Evolutionary conservation across 169 alveolate genomes (phyloP).

Genomic region (Eimeria falciformis): DNA sequence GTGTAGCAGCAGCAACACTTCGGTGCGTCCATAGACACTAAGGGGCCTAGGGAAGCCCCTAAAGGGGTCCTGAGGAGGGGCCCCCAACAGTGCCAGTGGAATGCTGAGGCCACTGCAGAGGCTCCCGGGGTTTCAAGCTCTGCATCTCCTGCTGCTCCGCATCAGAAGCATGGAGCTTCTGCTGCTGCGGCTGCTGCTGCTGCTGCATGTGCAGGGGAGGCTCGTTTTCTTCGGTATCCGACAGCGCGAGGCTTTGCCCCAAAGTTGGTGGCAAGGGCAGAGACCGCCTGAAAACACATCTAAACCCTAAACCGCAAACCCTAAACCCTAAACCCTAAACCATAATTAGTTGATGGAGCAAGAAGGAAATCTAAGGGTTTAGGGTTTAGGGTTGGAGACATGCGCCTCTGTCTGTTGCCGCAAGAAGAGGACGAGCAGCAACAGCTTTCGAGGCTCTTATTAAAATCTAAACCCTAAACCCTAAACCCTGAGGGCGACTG

Average conservation of each 20-base stretch:
- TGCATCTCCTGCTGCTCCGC: no score
- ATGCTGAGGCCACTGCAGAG: no score
- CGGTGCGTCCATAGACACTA: no score
- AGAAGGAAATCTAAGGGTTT: background rate
- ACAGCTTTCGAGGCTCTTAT: background rate
- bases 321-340: constrained; percentile 11
- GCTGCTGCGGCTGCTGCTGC: constrained; percentile 54
- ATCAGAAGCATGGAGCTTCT: constrained; percentile 7
- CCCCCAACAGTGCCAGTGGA: no score
- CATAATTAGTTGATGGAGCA: background rate
- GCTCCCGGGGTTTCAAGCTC: no score
- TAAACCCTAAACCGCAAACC: constrained; percentile 29
- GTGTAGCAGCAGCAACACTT: no score
- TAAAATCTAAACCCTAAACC: background rate
- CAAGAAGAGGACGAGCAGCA: background rate
- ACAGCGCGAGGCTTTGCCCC: constrained; percentile 9
- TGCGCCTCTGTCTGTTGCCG: no score
- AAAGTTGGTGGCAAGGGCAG: constrained; percentile 22
- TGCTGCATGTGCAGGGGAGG: background rate
- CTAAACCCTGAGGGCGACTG: background rate
- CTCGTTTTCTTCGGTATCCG: background rate
- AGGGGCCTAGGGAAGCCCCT: no score
- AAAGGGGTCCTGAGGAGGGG: no score
- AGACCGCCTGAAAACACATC: background rate
- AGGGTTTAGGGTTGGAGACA: no score